Conservation (phyloP, 345 rosid species). For the Viola odorata region DNA sequence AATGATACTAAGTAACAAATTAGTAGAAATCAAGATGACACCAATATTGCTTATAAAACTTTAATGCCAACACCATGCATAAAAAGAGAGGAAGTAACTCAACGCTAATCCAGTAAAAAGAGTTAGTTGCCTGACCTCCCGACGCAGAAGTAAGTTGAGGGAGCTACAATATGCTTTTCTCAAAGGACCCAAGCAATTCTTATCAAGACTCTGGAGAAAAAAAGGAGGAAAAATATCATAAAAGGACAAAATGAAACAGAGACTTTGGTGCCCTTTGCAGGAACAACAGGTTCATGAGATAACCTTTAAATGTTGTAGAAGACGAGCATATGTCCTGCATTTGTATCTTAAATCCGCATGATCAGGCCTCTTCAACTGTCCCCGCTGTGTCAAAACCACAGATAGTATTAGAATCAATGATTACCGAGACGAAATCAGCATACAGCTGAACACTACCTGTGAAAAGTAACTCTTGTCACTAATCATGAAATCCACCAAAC, state of each 20-base stretch:
- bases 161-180: slow-evolving; percentile 98
- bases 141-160: slow-evolving; percentile 93
- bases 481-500: slow-evolving; percentile 98
- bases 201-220: slow-evolving; percentile 72
- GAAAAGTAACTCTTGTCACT: slow-evolving; percentile 98
- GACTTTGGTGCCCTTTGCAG: slow-evolving; percentile 3
- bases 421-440: slow-evolving; percentile 5
- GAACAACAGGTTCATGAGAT: slow-evolving; percentile 5
- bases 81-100: slow-evolving; percentile 1
- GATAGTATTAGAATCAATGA: slow-evolving; percentile 13
- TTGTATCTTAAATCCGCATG: slow-evolving; percentile 98
- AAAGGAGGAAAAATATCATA: slow-evolving; percentile 16
- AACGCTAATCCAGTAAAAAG: slow-evolving; percentile 1
- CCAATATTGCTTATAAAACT: too few relatives aligned
- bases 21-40: neutral
- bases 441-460: slow-evolving; percentile 47
- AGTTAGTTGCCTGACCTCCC: slow-evolving; percentile 62
- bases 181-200: slow-evolving; percentile 76
- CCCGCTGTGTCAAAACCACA: slow-evolving; percentile 57
- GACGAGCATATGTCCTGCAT: slow-evolving; percentile 99
- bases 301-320: slow-evolving; percentile 94
- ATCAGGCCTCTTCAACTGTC: slow-evolving; percentile 98
- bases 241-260: slow-evolving; percentile 6
- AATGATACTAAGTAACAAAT: neutral
- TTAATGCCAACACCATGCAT: neutral